Evolutionary conservation across 1,284 basidiomycete species (phyloP), one percentile per base, ranked within the genome.

Genomic region (Trichosporon asahii): DNA sequence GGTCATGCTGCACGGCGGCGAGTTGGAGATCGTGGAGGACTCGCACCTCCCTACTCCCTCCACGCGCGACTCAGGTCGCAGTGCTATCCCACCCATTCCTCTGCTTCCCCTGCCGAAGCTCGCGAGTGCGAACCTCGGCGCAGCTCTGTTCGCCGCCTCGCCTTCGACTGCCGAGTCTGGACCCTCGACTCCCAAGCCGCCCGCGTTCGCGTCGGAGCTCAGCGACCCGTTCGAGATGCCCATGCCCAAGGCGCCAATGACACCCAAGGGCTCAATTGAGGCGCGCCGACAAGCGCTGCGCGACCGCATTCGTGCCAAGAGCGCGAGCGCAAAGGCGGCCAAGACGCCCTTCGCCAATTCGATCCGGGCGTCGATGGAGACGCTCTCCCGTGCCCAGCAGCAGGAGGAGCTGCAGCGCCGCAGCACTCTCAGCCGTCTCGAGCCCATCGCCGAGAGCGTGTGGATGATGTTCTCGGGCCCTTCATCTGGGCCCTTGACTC

Each of bases 391-490:
- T 49, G 1, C 61, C 7, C 7, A 23, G 60, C 40, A 49, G 46
- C 75, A 78, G 55, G 80, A 83, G 53, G 83, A 80, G 73, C 74
- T 85, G 18, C 81, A 82, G 67, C 74, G 83, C 33, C 73, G 84
- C 37, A 78, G 76, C 31, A 82, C 82, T 2, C 76, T 85, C 4
- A 81, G 80, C 71, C 76, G 84, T 8, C 76, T 85, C 23, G 81
- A 82, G 66, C 71, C 77, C 37, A 77, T 85, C 29, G 84, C 84
- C 0, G 84, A 85, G 71, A 79, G 75, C 23, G 82, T 85, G 4
- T 84, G 82, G 81, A 84, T 85, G 83, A 76, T 83, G 71, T 84
- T 83, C 73, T 81, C 81, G 6, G 76, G 76, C 3, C 76, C 80
- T 0, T 73, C 76, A 2, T 70, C 78, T 23, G 77, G 76, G 3